Conservation (phyloP, 331 rosid species). For the Arachis monticola region DNA sequence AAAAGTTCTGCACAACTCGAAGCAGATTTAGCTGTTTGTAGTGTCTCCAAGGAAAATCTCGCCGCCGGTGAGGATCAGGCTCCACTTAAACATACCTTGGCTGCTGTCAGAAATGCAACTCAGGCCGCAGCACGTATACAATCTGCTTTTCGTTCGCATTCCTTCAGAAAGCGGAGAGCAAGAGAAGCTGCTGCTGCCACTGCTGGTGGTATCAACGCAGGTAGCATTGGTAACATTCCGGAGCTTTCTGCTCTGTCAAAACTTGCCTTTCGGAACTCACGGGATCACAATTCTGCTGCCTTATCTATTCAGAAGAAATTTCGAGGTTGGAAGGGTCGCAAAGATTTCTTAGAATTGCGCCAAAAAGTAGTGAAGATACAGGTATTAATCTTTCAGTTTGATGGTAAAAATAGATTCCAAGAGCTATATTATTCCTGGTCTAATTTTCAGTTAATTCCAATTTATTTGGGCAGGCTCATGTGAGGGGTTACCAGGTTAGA, state of each 20-base stretch:
- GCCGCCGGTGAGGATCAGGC: slow-evolving; percentile 51
- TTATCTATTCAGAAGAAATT: slow-evolving; percentile 87
- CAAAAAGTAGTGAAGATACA: slow-evolving; percentile 86
- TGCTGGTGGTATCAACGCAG: slow-evolving; percentile 56
- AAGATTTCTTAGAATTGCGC: slow-evolving; percentile 74
- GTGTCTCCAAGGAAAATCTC: slow-evolving; percentile 56
- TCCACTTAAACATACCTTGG: slow-evolving; percentile 64
- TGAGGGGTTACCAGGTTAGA: slow-evolving; percentile 90
- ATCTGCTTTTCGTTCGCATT: slow-evolving; percentile 83
- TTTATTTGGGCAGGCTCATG: slow-evolving; percentile 73
- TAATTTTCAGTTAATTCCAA: slow-evolving; percentile 10
- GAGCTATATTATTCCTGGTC: slow-evolving; percentile 26
- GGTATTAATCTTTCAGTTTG: slow-evolving; percentile 51
- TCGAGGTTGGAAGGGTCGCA: slow-evolving; percentile 91
- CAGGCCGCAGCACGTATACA: slow-evolving; percentile 96
- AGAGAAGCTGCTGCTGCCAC: slow-evolving; percentile 49
- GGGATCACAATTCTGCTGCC: slow-evolving; percentile 75
- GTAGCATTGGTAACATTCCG: slow-evolving; percentile 47
- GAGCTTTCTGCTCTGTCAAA: slow-evolving; percentile 70
- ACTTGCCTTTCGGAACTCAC: slow-evolving; percentile 58
- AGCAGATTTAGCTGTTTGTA: slow-evolving; percentile 69
- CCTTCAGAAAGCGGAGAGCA: slow-evolving; percentile 63
- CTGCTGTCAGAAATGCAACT: slow-evolving; percentile 82
- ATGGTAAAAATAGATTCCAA: slow-evolving; percentile 23
- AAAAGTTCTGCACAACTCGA: slow-evolving; percentile 76